Percentiles rank a stretch among this genome's conserved stretches.
Evolutionary conservation across 164 flowering plant genomes (phyloP).

Genomic region (Chloranthus sessilifolius): DNA sequence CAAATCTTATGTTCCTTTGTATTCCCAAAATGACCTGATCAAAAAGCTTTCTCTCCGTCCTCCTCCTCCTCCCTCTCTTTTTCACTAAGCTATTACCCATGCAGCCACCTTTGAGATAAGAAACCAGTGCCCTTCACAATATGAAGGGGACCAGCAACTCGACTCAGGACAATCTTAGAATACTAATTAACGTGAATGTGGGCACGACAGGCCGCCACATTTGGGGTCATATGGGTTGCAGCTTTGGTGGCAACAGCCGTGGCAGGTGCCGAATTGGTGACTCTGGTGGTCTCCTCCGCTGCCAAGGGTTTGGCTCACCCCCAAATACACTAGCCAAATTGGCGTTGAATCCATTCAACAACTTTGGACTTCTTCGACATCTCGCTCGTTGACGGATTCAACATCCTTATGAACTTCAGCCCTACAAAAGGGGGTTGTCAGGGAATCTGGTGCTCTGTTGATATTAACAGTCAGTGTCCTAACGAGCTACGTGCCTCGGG

Average conservation of each 20-base stretch:
- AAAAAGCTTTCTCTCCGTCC: conserved; percentile 3
- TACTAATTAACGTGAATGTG: neutral
- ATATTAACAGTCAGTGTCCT: conserved; percentile 24
- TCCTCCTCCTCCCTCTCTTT: conserved; percentile 1
- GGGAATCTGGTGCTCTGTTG: conserved; percentile 12
- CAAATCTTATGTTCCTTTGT: too few relatives aligned
- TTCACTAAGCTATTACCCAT: neutral
- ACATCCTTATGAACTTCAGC: conserved; percentile 24
- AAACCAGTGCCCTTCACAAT: conserved; percentile 7
- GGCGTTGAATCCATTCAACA: conserved; percentile 13
- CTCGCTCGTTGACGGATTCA: conserved; percentile 30
- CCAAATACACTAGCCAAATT: conserved; percentile 27
- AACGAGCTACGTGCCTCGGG: conserved; percentile 13
- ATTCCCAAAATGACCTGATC: too few relatives aligned
- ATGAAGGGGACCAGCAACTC: conserved; percentile 4
- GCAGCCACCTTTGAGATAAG: conserved; percentile 6
- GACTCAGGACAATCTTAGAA: neutral
- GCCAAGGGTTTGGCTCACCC: conserved; percentile 17
- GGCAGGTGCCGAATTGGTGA: conserved; percentile 30
- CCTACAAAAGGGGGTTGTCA: conserved; percentile 5
- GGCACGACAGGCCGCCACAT: conserved; percentile 16
- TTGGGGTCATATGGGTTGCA: conserved; percentile 29
- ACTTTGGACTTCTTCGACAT: conserved; percentile 23
- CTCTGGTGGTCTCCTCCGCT: conserved; percentile 14
- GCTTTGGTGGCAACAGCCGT: conserved; percentile 16